Percentiles rank a stretch among this genome's conserved stretches.
Evolutionary conservation across 1,139 yeast species (phyloP).

Genomic region (Pichia sp.): DNA sequence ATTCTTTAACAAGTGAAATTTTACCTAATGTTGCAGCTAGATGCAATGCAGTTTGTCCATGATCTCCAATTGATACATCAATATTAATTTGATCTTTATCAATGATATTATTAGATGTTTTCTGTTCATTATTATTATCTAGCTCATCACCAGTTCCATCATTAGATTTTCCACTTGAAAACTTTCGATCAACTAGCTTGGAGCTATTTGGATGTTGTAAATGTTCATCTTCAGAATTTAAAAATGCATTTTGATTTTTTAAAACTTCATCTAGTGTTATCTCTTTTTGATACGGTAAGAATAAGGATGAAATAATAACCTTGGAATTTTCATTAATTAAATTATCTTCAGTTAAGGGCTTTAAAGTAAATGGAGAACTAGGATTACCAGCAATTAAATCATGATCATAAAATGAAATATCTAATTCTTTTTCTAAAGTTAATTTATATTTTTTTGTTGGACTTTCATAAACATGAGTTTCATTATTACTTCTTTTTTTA

Average conservation of each 20-base stretch:
- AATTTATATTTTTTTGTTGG: conserved; percentile 12
- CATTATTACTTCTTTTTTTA: conserved; percentile 2
- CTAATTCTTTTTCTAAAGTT: neutral
- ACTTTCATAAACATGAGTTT: conserved; percentile 8
- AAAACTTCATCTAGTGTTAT: conserved; percentile 18
- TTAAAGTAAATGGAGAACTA: conserved; percentile 47
- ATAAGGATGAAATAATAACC: conserved; percentile 51
- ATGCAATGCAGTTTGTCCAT: conserved; percentile 90
- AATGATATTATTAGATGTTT: neutral
- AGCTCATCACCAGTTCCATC: neutral
- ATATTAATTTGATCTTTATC: conserved; percentile 40
- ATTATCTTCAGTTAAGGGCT: conserved; percentile 37
- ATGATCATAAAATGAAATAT: conserved; percentile 25
- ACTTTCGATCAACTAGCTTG: neutral
- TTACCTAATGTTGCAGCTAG: conserved; percentile 96
- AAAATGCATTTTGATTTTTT: conserved; percentile 1
- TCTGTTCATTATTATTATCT: too few species aligned
- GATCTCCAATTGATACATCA: conserved; percentile 84
- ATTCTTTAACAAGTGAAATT: conserved; percentile 61
- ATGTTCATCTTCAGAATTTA: neutral
- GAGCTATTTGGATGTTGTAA: neutral
- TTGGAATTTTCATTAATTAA: conserved; percentile 39
- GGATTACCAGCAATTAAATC: conserved; percentile 35
- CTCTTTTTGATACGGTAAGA: conserved; percentile 37
- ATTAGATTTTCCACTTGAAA: too few species aligned